Percentiles rank a stretch among this genome's conserved stretches.
Evolutionary conservation across 2,329 filamentous ascomycete species (phyloP).

Genomic region (Talaromyces rugulosus): DNA sequence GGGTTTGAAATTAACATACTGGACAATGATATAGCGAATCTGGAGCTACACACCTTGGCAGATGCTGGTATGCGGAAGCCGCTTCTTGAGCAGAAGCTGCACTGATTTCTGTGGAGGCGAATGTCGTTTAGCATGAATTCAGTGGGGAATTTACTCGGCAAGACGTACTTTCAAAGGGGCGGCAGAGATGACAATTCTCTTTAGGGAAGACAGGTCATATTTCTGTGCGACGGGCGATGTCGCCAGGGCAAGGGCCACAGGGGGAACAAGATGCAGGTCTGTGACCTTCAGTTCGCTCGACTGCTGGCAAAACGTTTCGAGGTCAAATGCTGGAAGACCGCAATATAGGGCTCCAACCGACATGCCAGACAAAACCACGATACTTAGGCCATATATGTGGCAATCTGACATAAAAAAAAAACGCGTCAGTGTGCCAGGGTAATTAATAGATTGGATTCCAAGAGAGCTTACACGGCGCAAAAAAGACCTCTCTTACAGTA

Average conservation of each 20-base stretch:
- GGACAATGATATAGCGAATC: not conserved
- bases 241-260: conserved; percentile 15
- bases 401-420: conserved; percentile 14
- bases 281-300: conserved; percentile 18
- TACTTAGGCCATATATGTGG: conserved; percentile 17
- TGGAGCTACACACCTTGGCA: conserved; percentile 15
- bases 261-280: conserved; percentile 18
- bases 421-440: not conserved
- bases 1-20: not conserved
- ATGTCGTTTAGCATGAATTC: not conserved
- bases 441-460: not conserved
- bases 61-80: conserved; percentile 15
- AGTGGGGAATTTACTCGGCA: not conserved
- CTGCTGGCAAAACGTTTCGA: conserved; percentile 16
- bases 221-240: conserved; percentile 13
- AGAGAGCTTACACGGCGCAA: conserved; percentile 16
- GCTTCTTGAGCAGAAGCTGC: conserved; percentile 16
- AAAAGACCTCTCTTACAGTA: conserved; percentile 18
- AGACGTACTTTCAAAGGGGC: conserved; percentile 17
- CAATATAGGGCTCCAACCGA: conserved; percentile 16
- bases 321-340: conserved; percentile 15
- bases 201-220: conserved; percentile 14
- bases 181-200: conserved; percentile 18
- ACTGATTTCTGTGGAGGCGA: conserved; percentile 13
- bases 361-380: conserved; percentile 17